Evolutionary conservation across 148 eudicot species (phyloP).

Genomic region (Fagopyrum esculentum): DNA sequence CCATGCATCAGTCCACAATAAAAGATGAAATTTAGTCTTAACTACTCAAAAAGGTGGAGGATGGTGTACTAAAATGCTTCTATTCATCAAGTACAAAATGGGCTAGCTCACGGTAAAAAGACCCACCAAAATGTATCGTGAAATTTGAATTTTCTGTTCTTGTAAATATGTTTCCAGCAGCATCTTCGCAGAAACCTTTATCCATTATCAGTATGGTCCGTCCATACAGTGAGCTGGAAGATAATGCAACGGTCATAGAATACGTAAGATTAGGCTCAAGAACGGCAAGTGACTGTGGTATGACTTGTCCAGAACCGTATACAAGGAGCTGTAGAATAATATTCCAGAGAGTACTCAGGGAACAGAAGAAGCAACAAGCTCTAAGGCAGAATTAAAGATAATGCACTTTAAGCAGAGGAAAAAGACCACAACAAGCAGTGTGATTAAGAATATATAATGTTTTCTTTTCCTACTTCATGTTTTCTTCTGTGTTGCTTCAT

Average conservation of each 20-base stretch:
- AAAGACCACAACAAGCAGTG: neutral
- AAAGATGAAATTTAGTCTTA: neutral
- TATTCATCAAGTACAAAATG: neutral
- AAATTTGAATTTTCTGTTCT: constrained; percentile 58
- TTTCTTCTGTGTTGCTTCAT: neutral
- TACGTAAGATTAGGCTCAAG: constrained; percentile 60
- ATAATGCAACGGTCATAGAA: constrained; percentile 47
- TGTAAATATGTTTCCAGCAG: constrained; percentile 71
- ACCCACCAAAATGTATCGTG: constrained; percentile 73
- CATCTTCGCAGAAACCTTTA: constrained; percentile 68
- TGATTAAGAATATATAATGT: neutral
- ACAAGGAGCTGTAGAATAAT: constrained; percentile 62
- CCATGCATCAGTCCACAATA: neutral
- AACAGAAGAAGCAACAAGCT: neutral
- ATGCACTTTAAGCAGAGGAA: neutral
- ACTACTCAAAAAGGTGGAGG: neutral
- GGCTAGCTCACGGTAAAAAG: neutral
- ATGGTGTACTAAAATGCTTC: neutral
- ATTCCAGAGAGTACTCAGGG: neutral
- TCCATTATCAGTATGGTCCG: constrained; percentile 67
- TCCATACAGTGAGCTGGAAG: constrained; percentile 48
- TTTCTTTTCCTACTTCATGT: neutral
- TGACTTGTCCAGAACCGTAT: constrained; percentile 74
- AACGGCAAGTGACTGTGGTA: constrained; percentile 55
- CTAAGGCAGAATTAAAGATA: neutral